These are phyloP conservation scores for Priceomyces carsonii DNA, from an alignment of 805 yeast genomes.

Conservation along the genomic window DNA sequence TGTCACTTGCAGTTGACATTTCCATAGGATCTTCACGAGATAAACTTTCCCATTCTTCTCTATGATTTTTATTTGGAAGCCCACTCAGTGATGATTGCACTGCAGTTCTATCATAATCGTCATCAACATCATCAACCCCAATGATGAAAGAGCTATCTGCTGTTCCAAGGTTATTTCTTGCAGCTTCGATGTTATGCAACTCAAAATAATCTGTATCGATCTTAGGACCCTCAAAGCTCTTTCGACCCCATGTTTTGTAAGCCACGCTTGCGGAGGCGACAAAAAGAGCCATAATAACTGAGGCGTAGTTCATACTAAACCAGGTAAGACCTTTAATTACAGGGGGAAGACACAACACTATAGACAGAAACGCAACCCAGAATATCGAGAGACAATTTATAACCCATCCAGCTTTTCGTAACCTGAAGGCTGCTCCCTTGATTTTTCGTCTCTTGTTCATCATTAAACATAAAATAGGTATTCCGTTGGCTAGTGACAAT, in stretches of 20 bases:
- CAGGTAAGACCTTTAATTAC: conserved; percentile 45
- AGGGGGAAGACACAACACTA: conserved; percentile 72
- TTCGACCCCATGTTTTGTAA: conserved; percentile 63
- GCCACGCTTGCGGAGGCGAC: conserved; percentile 47
- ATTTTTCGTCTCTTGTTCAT: conserved; percentile 60
- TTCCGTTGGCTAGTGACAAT: conserved; percentile 71
- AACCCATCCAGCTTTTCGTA: conserved; percentile 63
- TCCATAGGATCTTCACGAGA: no score
- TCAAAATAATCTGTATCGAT: conserved; percentile 47
- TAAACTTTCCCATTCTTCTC: no score
- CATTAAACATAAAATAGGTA: conserved; percentile 68
- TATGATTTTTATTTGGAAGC: no score
- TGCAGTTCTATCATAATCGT: conserved; percentile 8
- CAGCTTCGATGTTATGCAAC: conserved; percentile 30
- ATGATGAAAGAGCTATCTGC: conserved; percentile 13
- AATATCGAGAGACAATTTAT: conserved; percentile 57
- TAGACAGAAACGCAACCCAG: conserved; percentile 60
- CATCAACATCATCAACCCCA: conserved; percentile 17
- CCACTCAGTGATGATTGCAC: no score
- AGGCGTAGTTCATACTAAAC: conserved; percentile 60
- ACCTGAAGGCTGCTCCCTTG: conserved; percentile 66
- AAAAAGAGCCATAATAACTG: conserved; percentile 57
- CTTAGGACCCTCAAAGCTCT: conserved; percentile 64
- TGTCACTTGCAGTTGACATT: no score
- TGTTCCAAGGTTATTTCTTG: conserved; percentile 8